Evolutionary conservation across 371 early-diverging fungal species (phyloP).

Genomic region (Rhizopus sp.): DNA sequence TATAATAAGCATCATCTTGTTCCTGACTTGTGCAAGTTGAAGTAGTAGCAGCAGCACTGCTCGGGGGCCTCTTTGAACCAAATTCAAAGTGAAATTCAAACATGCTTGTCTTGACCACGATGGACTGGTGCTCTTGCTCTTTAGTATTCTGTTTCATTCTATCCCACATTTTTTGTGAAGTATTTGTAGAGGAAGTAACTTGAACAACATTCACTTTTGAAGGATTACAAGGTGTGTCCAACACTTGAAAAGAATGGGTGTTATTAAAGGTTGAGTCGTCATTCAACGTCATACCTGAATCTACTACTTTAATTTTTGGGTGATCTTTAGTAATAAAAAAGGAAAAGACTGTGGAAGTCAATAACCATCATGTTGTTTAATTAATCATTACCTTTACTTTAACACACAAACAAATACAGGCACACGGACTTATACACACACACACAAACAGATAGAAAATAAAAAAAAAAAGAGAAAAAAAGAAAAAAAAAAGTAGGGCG

Average conservation of each 20-base stretch:
- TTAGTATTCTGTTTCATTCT: constrained; percentile 27
- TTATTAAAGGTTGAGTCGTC: constrained; percentile 7
- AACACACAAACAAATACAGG: too few species aligned
- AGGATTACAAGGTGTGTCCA: constrained; percentile 22
- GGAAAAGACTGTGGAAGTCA: too few species aligned
- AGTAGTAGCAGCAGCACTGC: constrained; percentile 1
- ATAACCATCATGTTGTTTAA: too few species aligned
- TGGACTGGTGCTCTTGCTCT: constrained; percentile 13
- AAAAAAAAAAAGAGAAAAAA: too few species aligned
- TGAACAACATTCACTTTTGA: constrained; percentile 36
- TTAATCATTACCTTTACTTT: too few species aligned
- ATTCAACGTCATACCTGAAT: constrained; percentile 16
- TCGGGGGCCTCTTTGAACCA: constrained; percentile 29
- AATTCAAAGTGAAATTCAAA: constrained; percentile 33
- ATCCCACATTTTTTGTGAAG: constrained; percentile 31
- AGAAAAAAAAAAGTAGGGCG: too few species aligned
- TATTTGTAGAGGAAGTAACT: constrained; percentile 23
- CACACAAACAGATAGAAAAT: too few species aligned
- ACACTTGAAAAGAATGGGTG: constrained; percentile 11
- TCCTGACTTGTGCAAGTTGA: background rate
- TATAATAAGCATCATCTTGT: background rate
- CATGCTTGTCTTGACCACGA: constrained; percentile 8
- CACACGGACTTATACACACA: too few species aligned
- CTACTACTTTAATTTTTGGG: constrained; percentile 20
- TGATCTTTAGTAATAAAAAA: too few species aligned